phyloP scores from a whole-genome alignment of 306 rosid genomes.

The Corylus americana region DNA sequence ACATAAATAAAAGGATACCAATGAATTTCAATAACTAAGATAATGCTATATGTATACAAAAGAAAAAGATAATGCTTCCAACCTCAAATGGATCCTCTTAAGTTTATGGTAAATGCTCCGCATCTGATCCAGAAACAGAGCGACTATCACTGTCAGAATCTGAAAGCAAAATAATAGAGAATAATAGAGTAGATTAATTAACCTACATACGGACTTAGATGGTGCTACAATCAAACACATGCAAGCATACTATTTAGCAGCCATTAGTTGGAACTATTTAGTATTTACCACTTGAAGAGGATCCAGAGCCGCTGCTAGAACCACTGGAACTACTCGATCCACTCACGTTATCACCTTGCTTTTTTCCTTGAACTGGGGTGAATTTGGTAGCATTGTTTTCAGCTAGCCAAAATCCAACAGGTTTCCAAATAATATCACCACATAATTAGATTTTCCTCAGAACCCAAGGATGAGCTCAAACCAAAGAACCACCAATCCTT shows the following conservation, averaged over 20 bases:
- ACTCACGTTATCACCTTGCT: slow-evolving; percentile 63
- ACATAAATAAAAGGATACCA: neutral
- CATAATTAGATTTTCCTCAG: neutral
- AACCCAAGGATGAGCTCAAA: neutral
- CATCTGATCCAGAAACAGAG: slow-evolving; percentile 87
- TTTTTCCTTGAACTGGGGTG: slow-evolving; percentile 53
- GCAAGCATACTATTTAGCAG: slow-evolving; percentile 9
- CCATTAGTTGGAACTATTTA: slow-evolving; percentile 1
- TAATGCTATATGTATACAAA: neutral
- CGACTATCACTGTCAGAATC: slow-evolving; percentile 92
- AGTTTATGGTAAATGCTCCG: slow-evolving; percentile 56
- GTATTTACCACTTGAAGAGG: slow-evolving; percentile 90
- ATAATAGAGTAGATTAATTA: neutral
- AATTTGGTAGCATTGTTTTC: slow-evolving; percentile 48
- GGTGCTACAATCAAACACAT: neutral
- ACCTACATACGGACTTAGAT: neutral
- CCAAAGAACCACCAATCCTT: slow-evolving; percentile 4
- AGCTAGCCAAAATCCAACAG: slow-evolving; percentile 36
- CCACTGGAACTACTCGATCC: slow-evolving; percentile 90
- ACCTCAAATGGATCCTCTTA: slow-evolving; percentile 56
- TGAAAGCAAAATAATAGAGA: slow-evolving; percentile 33
- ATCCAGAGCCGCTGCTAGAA: slow-evolving; percentile 92
- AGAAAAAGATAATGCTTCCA: slow-evolving; percentile 2
- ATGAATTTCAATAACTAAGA: neutral
- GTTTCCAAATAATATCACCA: slow-evolving; percentile 9